Evolutionary conservation across 352 stramenopile species (phyloP), one percentile per base, ranked within the genome.

Genomic region (Pythium scleroteichum): DNA sequence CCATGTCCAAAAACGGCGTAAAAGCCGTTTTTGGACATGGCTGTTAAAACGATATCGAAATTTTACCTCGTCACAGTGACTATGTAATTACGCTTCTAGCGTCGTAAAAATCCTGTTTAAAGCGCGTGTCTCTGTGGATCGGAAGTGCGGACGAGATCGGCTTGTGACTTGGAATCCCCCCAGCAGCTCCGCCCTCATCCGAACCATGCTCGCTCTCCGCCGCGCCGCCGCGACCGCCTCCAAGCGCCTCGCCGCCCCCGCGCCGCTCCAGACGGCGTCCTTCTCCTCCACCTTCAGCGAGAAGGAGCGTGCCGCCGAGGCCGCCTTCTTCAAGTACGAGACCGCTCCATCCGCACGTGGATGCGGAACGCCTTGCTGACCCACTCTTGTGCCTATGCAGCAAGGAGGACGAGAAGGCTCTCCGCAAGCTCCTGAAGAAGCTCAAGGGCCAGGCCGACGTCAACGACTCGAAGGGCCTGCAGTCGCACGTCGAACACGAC

Each of bases 351-450:
- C 22, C 12, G 22, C 32, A 17, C 16, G 14, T 42, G 17, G 33
- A 38, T 20, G 29, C 9, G n/a, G 52, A 41, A 40, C 20, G 22
- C 10, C 44, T 53, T 22, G 53, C 54, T 35, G 35, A 27, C 17
- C 27, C 10, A 48, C n/a, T 53, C n/a, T 10, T 14, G 32, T 40
- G 60, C 39, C 7, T 35, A 17, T 50, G 42, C 57, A 95, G 86
- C 78, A 95, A 95, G 75, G 68, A 92, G 59, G 86, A 95, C 61
- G 86, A 95, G 68, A 92, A 90, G 71, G 27, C 82, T 19, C 83
- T 95, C 22, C 86, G 86, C 71, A 90, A 91, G 74, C 76, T 95
- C 54, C 73, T 95, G 42, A 76, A 92, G 71, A 95, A 95, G 80
- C 72, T 95, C 68, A 94, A 95, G 75, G 74, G 67, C 17, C 84